Conservation (phyloP, 345 rosid genomes). For the Mallotus nudiflorus region DNA sequence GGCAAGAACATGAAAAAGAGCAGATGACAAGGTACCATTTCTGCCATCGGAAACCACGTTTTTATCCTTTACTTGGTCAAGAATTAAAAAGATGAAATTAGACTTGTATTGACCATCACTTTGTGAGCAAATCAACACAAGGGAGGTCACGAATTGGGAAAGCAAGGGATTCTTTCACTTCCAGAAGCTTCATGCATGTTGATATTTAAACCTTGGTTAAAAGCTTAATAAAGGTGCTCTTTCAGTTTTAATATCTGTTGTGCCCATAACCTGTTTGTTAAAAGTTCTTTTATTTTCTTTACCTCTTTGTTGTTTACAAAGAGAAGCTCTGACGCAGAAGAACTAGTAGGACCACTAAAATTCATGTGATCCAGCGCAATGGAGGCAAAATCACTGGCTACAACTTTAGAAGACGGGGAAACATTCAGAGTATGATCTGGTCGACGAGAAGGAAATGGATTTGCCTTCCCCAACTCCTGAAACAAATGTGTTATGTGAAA, state of each 20-base stretch:
- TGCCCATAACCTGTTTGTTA: no score
- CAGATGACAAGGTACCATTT: conserved; percentile 53
- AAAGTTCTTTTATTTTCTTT: no score
- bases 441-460: conserved; percentile 88
- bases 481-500: conserved; percentile 88
- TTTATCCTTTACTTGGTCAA: conserved; percentile 62
- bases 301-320: no score
- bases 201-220: no score
- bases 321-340: conserved; percentile 58
- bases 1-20: conserved; percentile 87
- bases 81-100: conserved; percentile 68
- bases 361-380: conserved; percentile 75
- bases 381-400: conserved; percentile 79
- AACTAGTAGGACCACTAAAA: conserved; percentile 57
- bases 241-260: no score
- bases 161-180: conserved; percentile 84
- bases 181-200: conserved; percentile 82
- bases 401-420: conserved; percentile 76
- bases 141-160: conserved; percentile 90
- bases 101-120: conserved; percentile 85
- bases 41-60: conserved; percentile 52
- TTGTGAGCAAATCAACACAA: conserved; percentile 79
- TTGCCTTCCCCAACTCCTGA: conserved; percentile 94
- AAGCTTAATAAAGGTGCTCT: no score
- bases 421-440: conserved; percentile 85